Base-by-base conservation (phyloP, 805 yeast genomes). In the Saturnispora saitoi region DNA sequence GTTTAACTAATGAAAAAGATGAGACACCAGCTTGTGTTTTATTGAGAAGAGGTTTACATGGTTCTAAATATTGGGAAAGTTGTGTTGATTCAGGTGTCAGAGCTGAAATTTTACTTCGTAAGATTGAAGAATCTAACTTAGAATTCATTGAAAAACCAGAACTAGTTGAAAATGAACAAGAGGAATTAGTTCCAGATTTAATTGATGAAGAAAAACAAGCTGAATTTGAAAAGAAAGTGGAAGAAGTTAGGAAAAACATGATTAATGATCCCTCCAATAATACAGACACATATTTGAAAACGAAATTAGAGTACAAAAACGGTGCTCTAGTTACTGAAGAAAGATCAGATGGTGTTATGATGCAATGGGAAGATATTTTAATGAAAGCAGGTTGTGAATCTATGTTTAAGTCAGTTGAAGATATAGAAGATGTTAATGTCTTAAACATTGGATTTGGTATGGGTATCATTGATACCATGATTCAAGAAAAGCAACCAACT, bases 401-500 rank as follows among this genome's bases (percentile, higher is more conserved):
- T 0, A 62, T 91, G n/a, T 81, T 83, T 61, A 70, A 70, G 43
- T 70, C 77, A 1, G 57, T 67, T 11, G 62, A 58, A 7, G 67
- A 56, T 28, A 64, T 60, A 1, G 62, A 62, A 1, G 70, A 71
- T 32, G 61, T 70, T 9, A 75, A 70, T 36, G 79, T 91, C 2
- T 69, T 91, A 32, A 90, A 90, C 58, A 86, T 90, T 36, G 98
- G 98, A 0, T 90, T 91, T 62, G 98, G 98, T 2, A 87, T 90
- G 96, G 98, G 98, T 2, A 91, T 90, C 47, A 89, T 90, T 47
- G 98, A 90, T 62, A 68, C 78, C 1, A 78, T 82, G 75, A 85
- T 90, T 51, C 84, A 84, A 59, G 65, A 65, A 2, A 58, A 54
- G 31, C 62, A 61, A 12, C 91, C 90, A 20, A 70, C 78, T 3